Base-by-base conservation (phyloP, 129 eudicot genomes). In the Lactuca saligna region DNA sequence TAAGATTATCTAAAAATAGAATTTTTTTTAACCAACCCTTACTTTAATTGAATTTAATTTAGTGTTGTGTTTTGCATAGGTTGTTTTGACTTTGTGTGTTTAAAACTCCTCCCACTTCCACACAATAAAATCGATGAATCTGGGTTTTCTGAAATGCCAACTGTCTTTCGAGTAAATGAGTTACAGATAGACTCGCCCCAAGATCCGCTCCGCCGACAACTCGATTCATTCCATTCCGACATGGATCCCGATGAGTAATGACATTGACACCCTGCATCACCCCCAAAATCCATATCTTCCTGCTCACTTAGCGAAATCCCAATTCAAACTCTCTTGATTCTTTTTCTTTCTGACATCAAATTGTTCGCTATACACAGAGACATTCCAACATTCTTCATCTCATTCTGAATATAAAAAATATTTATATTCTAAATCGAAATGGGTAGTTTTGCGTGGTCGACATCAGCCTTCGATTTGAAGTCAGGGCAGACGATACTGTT, bases 391-490 rank as follows among this genome's bases (percentile, higher is more conserved):
- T 42, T 34, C 49, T 15, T n/a, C 38, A 33, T 15, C n/a, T 31
- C 37, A 41, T 64, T 73, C 71, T 16, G 63, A 64, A n/a, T n/a
- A n/a, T n/a, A n/a, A n/a, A n/a, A n/a, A n/a, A n/a, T n/a, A n/a
- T n/a, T n/a, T n/a, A n/a, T n/a, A 41, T 64, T 73, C 71, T 16
- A 57, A 64, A 14, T 11, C 4, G 11, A 66, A 75, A 81, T 76
- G 84, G 80, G 71, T 39, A 80, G 85, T 54, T 69, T 68, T 51
- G 5, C 65, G 14, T 80, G 59, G 53, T 59, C 86, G 41, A 54
- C 75, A 57, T 59, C 86, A 15, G 78, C 93, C 37, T 87, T 85
- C 49, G 97, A 89, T 80, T 80, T 85, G 69, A 89, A 82, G 67
- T 66, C 78, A 11, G 96, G 93, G 11, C 85, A 85, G 69, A 61